Conservation (phyloP, 768 basidiomycete species). For the Lentinus tigrinus region DNA sequence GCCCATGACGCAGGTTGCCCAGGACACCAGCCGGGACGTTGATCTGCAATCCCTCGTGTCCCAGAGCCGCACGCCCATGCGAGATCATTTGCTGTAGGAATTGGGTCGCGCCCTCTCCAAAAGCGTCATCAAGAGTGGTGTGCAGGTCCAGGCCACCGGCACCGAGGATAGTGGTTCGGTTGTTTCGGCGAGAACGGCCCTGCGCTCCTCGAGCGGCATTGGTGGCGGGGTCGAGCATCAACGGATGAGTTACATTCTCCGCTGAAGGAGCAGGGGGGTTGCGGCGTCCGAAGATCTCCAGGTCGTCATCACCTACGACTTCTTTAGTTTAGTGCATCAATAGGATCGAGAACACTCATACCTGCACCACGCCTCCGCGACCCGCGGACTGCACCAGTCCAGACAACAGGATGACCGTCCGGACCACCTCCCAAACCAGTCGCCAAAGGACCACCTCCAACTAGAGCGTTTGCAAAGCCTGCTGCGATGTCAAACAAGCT, state of each 20-base stretch:
- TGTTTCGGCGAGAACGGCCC: constrained; percentile 53
- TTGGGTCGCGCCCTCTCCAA: constrained; percentile 80
- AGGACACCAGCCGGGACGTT: constrained; percentile 70
- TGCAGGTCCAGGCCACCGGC: constrained; percentile 23
- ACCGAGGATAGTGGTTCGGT: constrained; percentile 46
- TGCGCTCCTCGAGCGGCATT: constrained; percentile 45
- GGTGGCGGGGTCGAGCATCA: constrained; percentile 65
- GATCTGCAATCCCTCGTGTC: constrained; percentile 70
- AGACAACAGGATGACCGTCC: constrained; percentile 29
- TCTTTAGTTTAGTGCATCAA: background rate
- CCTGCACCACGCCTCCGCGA: constrained; percentile 53
- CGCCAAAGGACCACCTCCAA: background rate
- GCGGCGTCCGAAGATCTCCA: constrained; percentile 66
- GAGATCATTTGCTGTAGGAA: constrained; percentile 81
- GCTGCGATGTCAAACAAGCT: constrained; percentile 56
- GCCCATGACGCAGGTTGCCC: constrained; percentile 53
- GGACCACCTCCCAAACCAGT: constrained; percentile 33
- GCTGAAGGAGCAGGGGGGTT: constrained; percentile 49
- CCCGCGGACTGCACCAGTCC: constrained; percentile 39
- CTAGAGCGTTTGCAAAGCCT: constrained; percentile 41
- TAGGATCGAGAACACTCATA: constrained; percentile 21
- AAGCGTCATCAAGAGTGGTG: constrained; percentile 63
- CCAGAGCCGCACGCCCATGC: constrained; percentile 44
- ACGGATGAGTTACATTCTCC: constrained; percentile 78
- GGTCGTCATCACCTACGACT: constrained; percentile 46